These are phyloP conservation scores for Polyplosphaeria fusca DNA, from an alignment of 495 filamentous ascomycete genomes.

Conservation along the genomic window DNA sequence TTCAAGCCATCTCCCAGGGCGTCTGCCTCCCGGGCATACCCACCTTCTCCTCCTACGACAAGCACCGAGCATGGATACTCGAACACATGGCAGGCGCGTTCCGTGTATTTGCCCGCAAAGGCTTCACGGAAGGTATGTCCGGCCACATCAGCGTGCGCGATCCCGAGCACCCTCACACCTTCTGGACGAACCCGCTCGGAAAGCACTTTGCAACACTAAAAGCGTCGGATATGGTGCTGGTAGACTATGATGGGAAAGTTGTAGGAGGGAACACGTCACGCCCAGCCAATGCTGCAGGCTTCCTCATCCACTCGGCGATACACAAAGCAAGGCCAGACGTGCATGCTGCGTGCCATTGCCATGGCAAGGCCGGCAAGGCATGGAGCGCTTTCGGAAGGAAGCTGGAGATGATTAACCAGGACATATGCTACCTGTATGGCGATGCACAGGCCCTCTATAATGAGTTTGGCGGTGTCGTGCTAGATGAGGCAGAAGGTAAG, in stretches of 20 bases:
- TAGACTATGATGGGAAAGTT: slow-evolving; percentile 41
- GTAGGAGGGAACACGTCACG: slow-evolving; percentile 41
- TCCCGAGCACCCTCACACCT: slow-evolving; percentile 55
- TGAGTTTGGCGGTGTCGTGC: slow-evolving; percentile 43
- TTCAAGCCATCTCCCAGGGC: slow-evolving; percentile 43
- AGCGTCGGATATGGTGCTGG: slow-evolving; percentile 43
- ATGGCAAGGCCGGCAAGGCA: slow-evolving; percentile 40
- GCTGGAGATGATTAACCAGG: slow-evolving; percentile 47
- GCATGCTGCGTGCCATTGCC: slow-evolving; percentile 42
- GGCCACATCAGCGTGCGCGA: slow-evolving; percentile 66
- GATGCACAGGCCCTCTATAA: slow-evolving; percentile 43
- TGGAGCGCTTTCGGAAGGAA: slow-evolving; percentile 41
- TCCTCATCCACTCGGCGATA: slow-evolving; percentile 43
- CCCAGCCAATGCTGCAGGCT: slow-evolving; percentile 44
- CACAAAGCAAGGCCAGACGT: slow-evolving; percentile 44
- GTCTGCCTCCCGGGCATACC: slow-evolving; percentile 37
- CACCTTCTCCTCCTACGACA: slow-evolving; percentile 37
- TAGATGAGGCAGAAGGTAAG: slow-evolving; percentile 41
- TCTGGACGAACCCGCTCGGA: slow-evolving; percentile 60
- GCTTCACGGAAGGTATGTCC: slow-evolving; percentile 62
- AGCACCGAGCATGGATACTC: slow-evolving; percentile 48
- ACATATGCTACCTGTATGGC: slow-evolving; percentile 43
- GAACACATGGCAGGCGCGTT: slow-evolving; percentile 61
- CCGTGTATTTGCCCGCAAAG: slow-evolving; percentile 54
- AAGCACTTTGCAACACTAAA: slow-evolving; percentile 41